phyloP scores from a whole-genome alignment of 352 stramenopile species.

The Globisporangium canariense region DNA sequence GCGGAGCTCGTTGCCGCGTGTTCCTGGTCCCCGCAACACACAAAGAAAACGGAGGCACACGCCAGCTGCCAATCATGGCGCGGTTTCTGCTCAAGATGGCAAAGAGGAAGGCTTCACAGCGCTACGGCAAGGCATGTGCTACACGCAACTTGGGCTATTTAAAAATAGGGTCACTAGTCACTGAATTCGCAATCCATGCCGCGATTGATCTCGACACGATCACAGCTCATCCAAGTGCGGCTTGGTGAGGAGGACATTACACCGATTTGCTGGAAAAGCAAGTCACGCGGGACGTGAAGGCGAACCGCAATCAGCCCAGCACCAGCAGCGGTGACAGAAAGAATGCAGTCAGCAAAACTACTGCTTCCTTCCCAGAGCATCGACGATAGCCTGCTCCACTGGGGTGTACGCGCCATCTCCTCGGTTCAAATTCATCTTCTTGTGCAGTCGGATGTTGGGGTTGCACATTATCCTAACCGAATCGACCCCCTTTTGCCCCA shows the following conservation, averaged over 20 bases:
- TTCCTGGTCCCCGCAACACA: conserved; percentile 1
- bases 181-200: not conserved
- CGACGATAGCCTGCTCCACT: conserved; percentile 40
- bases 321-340: not conserved
- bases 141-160: too few relatives aligned
- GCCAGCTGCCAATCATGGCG: not conserved
- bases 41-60: not conserved
- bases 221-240: conserved; percentile 12
- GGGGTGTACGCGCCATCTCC: conserved; percentile 32
- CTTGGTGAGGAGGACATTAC: conserved; percentile 4
- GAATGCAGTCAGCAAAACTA: not conserved
- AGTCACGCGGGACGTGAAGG: not conserved
- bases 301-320: not conserved
- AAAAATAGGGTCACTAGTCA: not conserved
- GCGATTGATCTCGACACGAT: conserved; percentile 11
- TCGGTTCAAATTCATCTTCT: conserved; percentile 44
- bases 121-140: conserved; percentile 1
- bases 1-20: conserved; percentile 23
- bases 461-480: conserved; percentile 77
- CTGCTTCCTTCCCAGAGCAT: conserved; percentile 19
- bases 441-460: conserved; percentile 47
- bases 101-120: not conserved
- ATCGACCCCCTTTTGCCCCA: conserved; percentile 40
- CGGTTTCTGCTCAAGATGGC: not conserved
- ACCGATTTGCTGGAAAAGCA: not conserved